phyloP scores from a whole-genome alignment of 768 basidiomycete genomes.

The Naematelia aurantialba region DNA sequence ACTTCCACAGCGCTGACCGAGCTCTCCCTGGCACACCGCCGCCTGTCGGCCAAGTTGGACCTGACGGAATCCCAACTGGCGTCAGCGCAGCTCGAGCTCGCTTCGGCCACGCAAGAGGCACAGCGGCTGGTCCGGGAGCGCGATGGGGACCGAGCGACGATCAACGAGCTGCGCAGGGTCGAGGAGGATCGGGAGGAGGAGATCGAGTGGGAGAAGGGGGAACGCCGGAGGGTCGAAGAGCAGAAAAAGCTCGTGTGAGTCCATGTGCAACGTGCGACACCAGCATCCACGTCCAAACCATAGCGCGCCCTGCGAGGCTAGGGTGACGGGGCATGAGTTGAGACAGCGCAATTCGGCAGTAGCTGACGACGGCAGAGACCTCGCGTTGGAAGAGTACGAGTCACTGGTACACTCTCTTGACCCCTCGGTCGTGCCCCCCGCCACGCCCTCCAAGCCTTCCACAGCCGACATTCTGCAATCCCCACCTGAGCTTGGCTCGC shows the following conservation, averaged over 20 bases:
- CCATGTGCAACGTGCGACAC: background rate
- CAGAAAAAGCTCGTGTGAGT: conserved; percentile 44
- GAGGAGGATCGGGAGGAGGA: conserved; percentile 43
- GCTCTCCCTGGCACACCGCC: conserved; percentile 48
- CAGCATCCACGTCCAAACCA: background rate
- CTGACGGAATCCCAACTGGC: conserved; percentile 34
- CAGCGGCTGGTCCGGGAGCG: conserved; percentile 28
- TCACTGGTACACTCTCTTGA: conserved; percentile 36
- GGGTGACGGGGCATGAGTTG: too few relatives aligned
- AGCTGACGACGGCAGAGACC: conserved; percentile 25
- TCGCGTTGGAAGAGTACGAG: conserved; percentile 41
- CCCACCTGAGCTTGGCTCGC: conserved; percentile 6
- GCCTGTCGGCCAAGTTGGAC: conserved; percentile 46
- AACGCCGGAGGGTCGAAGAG: conserved; percentile 39
- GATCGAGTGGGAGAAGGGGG: conserved; percentile 41
- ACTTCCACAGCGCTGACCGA: conserved; percentile 43
- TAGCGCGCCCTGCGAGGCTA: too few relatives aligned
- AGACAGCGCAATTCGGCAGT: too few relatives aligned
- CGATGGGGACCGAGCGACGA: conserved; percentile 29
- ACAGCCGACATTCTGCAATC: conserved; percentile 6
- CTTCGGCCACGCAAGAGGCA: conserved; percentile 29
- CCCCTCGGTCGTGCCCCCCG: conserved; percentile 32
- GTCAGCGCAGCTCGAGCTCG: conserved; percentile 20
- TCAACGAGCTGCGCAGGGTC: conserved; percentile 33
- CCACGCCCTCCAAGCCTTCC: conserved; percentile 10